These are phyloP conservation scores for Parastagonospora nodorum DNA, from an alignment of 2,329 filamentous ascomycete species.

Conservation along the genomic window DNA sequence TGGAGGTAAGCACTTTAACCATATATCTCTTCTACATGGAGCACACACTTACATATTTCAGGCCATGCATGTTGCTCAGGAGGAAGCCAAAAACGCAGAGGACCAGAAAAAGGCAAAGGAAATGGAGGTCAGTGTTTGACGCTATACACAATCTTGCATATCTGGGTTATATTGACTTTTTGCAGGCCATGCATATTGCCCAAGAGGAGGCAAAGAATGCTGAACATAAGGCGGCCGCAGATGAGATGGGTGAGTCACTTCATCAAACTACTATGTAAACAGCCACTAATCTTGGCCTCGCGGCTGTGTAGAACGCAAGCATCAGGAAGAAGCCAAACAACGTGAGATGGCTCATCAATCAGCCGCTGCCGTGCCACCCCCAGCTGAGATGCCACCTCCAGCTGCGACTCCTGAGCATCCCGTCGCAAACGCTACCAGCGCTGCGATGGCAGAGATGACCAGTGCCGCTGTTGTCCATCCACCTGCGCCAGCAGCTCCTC, in stretches of 20 bases:
- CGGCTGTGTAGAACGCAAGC: neutral
- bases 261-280: neutral
- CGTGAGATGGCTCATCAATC: conserved; percentile 2
- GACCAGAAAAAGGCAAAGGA: conserved; percentile 6
- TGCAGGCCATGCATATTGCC: conserved; percentile 8
- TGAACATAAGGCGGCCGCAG: conserved; percentile 7
- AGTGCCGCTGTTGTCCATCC: neutral
- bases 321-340: conserved; percentile 6
- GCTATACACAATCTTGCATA: neutral
- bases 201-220: conserved; percentile 9
- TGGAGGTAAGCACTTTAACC: neutral
- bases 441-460: neutral
- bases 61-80: conserved; percentile 4
- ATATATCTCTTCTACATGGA: neutral
- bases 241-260: conserved; percentile 3
- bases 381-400: neutral
- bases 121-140: neutral
- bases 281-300: neutral
- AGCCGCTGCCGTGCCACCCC: neutral
- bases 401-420: neutral
- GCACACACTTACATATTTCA: conserved; percentile 4
- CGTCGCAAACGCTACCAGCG: neutral
- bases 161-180: neutral
- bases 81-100: neutral
- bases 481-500: no score